These are phyloP conservation scores for Lentinula raphanica DNA, from an alignment of 768 basidiomycete genomes.

Conservation along the genomic window DNA sequence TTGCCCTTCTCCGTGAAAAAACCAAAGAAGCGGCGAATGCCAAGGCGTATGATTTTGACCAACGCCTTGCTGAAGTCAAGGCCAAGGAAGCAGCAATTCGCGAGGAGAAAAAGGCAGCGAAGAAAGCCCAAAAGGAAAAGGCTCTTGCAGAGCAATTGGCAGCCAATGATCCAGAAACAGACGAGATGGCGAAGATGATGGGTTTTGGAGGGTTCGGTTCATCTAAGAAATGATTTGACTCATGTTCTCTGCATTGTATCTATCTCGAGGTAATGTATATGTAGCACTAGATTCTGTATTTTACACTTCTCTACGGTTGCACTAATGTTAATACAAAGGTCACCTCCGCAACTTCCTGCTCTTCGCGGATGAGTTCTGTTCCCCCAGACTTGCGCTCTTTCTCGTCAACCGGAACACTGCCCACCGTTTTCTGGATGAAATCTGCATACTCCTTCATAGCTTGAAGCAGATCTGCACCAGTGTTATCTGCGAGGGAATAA, in stretches of 20 bases:
- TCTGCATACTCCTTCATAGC: constrained; percentile 67
- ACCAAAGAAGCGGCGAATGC: constrained; percentile 78
- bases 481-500: constrained; percentile 71
- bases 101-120: constrained; percentile 71
- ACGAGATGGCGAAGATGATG: constrained; percentile 79
- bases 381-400: constrained; percentile 46
- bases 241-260: background rate
- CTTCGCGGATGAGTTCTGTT: constrained; percentile 68
- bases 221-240: constrained; percentile 62
- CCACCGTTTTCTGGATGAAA: constrained; percentile 67
- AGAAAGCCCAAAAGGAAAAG: constrained; percentile 73
- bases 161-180: constrained; percentile 37
- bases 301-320: constrained; percentile 31
- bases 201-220: constrained; percentile 89
- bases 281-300: constrained; percentile 20
- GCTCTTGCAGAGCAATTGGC: constrained; percentile 59
- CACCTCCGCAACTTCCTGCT: constrained; percentile 78
- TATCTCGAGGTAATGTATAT: constrained; percentile 6
- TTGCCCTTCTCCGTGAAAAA: constrained; percentile 81
- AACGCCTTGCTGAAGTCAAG: constrained; percentile 78
- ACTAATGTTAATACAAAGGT: constrained; percentile 73
- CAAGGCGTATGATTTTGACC: constrained; percentile 93
- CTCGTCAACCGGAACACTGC: constrained; percentile 61
- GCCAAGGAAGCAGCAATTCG: constrained; percentile 64
- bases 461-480: constrained; percentile 55